Percentiles rank a stretch among this genome's conserved stretches.
Evolutionary conservation across 352 stramenopile species (phyloP).

Genomic region (Globisporangium nunn): DNA sequence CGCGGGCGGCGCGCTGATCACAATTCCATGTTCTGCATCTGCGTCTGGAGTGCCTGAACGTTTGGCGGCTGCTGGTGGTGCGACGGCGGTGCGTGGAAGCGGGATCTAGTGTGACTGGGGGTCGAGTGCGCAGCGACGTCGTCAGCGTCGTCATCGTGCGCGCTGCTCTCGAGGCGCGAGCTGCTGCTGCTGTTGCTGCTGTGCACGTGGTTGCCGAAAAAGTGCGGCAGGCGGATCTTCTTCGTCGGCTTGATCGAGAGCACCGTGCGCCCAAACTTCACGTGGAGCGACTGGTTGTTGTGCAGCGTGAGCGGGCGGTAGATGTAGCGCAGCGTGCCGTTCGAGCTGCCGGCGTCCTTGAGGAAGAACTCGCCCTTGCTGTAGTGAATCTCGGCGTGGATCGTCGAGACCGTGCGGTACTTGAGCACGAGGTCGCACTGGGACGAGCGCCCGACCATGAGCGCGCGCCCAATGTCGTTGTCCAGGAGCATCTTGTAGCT

Average conservation of each 20-base stretch:
- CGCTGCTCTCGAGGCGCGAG: slow-evolving; percentile 48
- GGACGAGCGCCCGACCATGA: slow-evolving; percentile 91
- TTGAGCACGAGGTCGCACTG: slow-evolving; percentile 93
- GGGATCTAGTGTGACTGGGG: slow-evolving; percentile 62
- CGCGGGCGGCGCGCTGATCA: slow-evolving; percentile 17
- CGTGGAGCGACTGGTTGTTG: slow-evolving; percentile 82
- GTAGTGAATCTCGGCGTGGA: slow-evolving; percentile 92
- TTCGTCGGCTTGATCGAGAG: slow-evolving; percentile 86
- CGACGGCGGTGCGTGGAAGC: slow-evolving; percentile 34
- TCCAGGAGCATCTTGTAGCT: slow-evolving; percentile 91
- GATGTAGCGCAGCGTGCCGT: slow-evolving; percentile 93
- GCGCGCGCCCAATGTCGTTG: slow-evolving; percentile 85
- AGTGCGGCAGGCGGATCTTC: slow-evolving; percentile 82
- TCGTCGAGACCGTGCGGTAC: slow-evolving; percentile 93
- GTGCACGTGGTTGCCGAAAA: slow-evolving; percentile 59
- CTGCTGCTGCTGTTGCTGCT: slow-evolving; percentile 45
- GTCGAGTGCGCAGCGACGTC: slow-evolving; percentile 34
- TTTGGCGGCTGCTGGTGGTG: slow-evolving; percentile 21
- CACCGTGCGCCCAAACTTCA: slow-evolving; percentile 84
- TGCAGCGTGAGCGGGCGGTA: slow-evolving; percentile 88
- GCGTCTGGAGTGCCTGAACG: slow-evolving; percentile 37
- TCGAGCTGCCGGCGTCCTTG: slow-evolving; percentile 91
- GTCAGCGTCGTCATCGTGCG: slow-evolving; percentile 59
- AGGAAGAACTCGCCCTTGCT: slow-evolving; percentile 92
- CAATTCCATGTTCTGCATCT: slow-evolving; percentile 77